Percentiles rank a stretch among this genome's conserved stretches.
phyloP scores from a whole-genome alignment of 2,329 filamentous ascomycete species.

The Neurospora crassa region DNA sequence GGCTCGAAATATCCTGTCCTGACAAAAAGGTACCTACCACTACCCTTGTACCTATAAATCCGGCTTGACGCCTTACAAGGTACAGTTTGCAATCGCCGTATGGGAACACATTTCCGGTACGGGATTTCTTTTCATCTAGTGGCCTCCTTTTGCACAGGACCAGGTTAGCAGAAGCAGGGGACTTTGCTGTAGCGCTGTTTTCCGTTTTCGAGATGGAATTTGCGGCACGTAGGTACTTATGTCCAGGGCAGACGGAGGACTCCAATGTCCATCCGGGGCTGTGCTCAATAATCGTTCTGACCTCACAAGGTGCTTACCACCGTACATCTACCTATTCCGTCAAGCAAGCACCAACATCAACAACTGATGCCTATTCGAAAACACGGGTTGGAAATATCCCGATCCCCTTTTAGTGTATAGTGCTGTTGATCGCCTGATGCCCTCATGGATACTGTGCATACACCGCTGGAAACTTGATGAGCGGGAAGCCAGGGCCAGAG shows the following conservation, averaged over 20 bases:
- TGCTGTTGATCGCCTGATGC: not conserved
- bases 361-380: not conserved
- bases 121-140: too few species aligned
- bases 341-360: not conserved
- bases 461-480: not conserved
- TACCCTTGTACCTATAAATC: too few species aligned
- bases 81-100: too few species aligned
- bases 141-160: too few species aligned
- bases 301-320: not conserved
- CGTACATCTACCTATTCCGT: not conserved
- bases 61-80: too few species aligned
- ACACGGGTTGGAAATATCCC: not conserved
- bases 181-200: not conserved
- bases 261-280: not conserved
- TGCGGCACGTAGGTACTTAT: not conserved
- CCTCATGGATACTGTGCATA: not conserved
- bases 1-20: too few species aligned
- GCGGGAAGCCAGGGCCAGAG: not conserved
- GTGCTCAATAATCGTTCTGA: not conserved
- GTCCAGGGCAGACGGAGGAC: not conserved
- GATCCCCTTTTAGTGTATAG: not conserved
- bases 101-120: too few species aligned
- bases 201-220: not conserved
- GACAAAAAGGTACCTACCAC: too few species aligned
- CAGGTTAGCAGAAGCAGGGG: too few species aligned